Conservation (phyloP, 225 moss, liverwort and hornwort species). For the Thuidium tamariscinum region DNA sequence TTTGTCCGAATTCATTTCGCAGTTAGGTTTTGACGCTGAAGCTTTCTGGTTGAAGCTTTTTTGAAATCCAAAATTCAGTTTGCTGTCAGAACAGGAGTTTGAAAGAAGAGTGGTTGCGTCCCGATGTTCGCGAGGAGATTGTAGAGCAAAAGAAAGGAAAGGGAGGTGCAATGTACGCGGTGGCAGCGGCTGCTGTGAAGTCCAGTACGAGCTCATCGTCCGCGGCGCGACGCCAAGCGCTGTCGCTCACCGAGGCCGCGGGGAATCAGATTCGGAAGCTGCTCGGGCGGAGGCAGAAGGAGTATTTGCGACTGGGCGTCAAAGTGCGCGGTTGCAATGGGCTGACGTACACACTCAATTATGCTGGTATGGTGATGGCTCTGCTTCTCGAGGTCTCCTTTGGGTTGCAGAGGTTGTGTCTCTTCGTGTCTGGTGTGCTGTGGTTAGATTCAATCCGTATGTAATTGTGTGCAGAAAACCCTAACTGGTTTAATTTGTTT, state of each 20-base stretch:
- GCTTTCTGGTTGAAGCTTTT: neutral
- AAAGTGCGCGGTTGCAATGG: slow-evolving; percentile 95
- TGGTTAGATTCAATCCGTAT: neutral
- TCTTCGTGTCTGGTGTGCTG: neutral
- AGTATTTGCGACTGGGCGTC: slow-evolving; percentile 75
- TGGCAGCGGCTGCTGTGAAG: slow-evolving; percentile 19
- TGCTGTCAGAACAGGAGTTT: neutral
- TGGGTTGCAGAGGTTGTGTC: neutral
- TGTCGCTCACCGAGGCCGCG: slow-evolving; percentile 75
- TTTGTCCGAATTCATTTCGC: neutral
- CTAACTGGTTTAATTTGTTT: neutral
- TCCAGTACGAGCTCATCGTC: slow-evolving; percentile 5
- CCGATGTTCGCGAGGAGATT: neutral
- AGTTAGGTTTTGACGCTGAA: neutral
- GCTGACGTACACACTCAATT: slow-evolving; percentile 82
- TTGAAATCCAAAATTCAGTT: neutral
- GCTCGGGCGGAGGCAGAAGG: slow-evolving; percentile 57
- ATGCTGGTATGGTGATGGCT: slow-evolving; percentile 40
- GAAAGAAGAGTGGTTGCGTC: neutral
- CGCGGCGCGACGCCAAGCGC: slow-evolving; percentile 56
- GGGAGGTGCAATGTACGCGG: slow-evolving; percentile 20
- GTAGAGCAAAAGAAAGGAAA: neutral
- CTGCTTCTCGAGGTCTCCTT: neutral
- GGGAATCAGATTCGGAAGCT: slow-evolving; percentile 64
- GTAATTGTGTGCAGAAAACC: neutral